Percentiles rank a stretch among this genome's conserved stretches.
These are phyloP conservation scores for Trichoderma sp. DNA, from an alignment of 2,329 filamentous ascomycete species.

Conservation along the genomic window DNA sequence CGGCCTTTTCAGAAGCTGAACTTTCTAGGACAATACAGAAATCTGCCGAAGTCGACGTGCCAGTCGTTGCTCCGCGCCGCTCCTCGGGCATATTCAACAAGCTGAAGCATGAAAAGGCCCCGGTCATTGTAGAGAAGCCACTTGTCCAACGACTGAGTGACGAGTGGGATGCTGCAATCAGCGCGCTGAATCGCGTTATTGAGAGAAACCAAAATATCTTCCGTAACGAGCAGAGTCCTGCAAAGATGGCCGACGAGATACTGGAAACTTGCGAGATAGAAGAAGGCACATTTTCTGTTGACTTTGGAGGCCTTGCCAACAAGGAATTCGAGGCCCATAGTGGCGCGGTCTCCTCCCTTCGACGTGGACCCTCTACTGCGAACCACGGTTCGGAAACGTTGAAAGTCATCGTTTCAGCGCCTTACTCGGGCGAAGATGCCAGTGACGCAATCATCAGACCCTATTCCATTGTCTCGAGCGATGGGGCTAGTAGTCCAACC, in stretches of 20 bases:
- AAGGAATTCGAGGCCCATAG: slow-evolving; percentile 36
- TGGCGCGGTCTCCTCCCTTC: slow-evolving; percentile 28
- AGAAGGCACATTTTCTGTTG: slow-evolving; percentile 33
- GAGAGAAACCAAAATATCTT: slow-evolving; percentile 40
- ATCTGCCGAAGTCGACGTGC: slow-evolving; percentile 37
- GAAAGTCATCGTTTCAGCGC: slow-evolving; percentile 24
- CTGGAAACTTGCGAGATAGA: slow-evolving; percentile 22
- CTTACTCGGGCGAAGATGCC: slow-evolving; percentile 1
- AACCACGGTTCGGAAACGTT: slow-evolving; percentile 17
- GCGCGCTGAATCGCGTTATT: slow-evolving; percentile 39
- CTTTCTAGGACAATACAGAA: slow-evolving; percentile 41
- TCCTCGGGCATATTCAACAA: slow-evolving; percentile 39
- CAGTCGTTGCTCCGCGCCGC: slow-evolving; percentile 34
- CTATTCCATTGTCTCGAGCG: slow-evolving; percentile 39
- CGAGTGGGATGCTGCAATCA: slow-evolving; percentile 43
- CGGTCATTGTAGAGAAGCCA: slow-evolving; percentile 35
- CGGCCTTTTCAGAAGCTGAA: slow-evolving; percentile 44
- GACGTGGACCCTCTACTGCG: slow-evolving; percentile 2
- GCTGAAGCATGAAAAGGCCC: slow-evolving; percentile 38
- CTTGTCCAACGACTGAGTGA: slow-evolving; percentile 42
- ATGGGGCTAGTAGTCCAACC: slow-evolving; percentile 40
- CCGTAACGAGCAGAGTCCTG: slow-evolving; percentile 28
- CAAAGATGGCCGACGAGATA: slow-evolving; percentile 27
- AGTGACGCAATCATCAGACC: slow-evolving; percentile 4
- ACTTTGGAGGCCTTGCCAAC: slow-evolving; percentile 43